Evolutionary conservation across 106 monocot species (phyloP).

Genomic region (Dendrobium officinale): DNA sequence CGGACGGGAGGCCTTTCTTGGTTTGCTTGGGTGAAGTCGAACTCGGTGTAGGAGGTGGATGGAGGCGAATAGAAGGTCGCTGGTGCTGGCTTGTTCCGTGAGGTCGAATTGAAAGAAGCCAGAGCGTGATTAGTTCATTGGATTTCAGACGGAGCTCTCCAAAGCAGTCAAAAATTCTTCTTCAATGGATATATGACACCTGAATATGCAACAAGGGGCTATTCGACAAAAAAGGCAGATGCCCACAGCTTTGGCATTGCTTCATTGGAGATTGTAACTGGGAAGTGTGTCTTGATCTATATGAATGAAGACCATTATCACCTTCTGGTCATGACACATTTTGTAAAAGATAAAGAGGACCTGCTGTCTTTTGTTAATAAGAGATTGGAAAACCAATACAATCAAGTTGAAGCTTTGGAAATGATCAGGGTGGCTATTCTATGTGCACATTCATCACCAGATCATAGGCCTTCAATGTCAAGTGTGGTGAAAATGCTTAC

Average conservation of each 20-base stretch:
- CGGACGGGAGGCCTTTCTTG: too few species aligned
- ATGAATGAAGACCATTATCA: slow-evolving; percentile 19
- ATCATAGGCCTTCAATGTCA: slow-evolving; percentile 2
- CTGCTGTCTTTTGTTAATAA: slow-evolving; percentile 4
- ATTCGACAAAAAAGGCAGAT: slow-evolving; percentile 57
- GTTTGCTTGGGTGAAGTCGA: too few species aligned
- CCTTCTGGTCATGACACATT: neutral
- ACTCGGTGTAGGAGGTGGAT: too few species aligned
- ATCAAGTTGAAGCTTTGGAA: slow-evolving; percentile 3
- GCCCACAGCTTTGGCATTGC: slow-evolving; percentile 63
- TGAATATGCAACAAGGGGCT: slow-evolving; percentile 57
- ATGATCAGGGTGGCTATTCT: slow-evolving; percentile 3
- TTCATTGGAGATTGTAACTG: slow-evolving; percentile 45
- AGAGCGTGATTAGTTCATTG: too few species aligned
- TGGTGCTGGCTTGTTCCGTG: too few species aligned
- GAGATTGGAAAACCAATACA: neutral
- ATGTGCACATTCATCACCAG: slow-evolving; percentile 5
- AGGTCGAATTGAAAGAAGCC: too few species aligned
- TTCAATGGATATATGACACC: slow-evolving; percentile 55
- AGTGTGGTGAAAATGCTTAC: neutral
- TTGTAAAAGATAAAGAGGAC: slow-evolving; percentile 4
- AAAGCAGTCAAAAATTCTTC: too few species aligned
- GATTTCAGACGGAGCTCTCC: too few species aligned
- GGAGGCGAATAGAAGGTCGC: too few species aligned
- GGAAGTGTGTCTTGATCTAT: slow-evolving; percentile 31